Evolutionary conservation across 2,329 filamentous ascomycete genomes (phyloP), one percentile per base, ranked within the genome.

Genomic region (Alternaria triticina): DNA sequence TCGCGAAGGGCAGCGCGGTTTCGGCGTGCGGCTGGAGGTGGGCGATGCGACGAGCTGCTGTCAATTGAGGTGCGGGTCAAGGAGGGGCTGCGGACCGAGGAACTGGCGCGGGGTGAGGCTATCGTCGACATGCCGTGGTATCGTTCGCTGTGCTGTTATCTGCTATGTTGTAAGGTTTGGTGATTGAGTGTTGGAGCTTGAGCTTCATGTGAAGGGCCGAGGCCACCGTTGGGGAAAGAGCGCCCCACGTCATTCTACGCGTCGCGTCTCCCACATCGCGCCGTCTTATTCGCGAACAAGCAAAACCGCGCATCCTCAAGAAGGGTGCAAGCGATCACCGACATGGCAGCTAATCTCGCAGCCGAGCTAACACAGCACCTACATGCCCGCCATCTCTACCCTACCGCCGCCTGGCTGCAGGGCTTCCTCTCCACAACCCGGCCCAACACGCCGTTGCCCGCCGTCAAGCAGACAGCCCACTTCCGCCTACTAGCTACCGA

Each of bases 1-100:
- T 97, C 94, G 73, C 96, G 91, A 20, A 98, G 86, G 7, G 95
- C 95, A 59, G 91, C 89, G 68, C 95, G 91, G 82, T 97, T 97
- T 65, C 91, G 86, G 60, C 87, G 85, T 20, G 68, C 71, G 83
- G 83, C 87, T 82, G 65, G 28, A 67, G 72, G 62, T 70, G 65
- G 23, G 70, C 59, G 51, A 70, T 69, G 66, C 44, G 60, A 62
- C 4, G 56, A 59, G 50, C 60, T 62, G 44, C 71, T 70, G 33
- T 86, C 62, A 90, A 93, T 84, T 36, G 91, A 94, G 5, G 91
- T 90, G 12, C 93, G 91, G 33, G 93, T 96, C 43, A 90, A 91
- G 7, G 90, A 90, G 1, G 92, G 91, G 5, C 90, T 90, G 8
- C 85, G 82, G 46, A 88, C 82, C 45, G 82, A 89, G 83, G 81